phyloP scores from a whole-genome alignment of 1,284 basidiomycete genomes.

The Ustilago sp. region DNA sequence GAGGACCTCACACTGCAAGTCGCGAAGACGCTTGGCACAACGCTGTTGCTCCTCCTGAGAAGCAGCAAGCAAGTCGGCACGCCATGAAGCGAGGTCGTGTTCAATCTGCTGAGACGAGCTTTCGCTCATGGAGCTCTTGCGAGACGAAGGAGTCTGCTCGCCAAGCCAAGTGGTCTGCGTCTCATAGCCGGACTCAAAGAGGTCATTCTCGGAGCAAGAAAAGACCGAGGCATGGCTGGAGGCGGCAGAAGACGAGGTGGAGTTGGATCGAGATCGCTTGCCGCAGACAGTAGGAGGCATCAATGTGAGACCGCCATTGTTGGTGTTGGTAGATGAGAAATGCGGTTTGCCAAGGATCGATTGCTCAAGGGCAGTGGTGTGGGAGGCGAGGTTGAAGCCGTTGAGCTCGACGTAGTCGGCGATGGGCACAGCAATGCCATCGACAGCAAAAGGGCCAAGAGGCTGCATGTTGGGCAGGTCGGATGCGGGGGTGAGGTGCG shows the following conservation, averaged over 20 bases:
- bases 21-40: slow-evolving; percentile 41
- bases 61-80: slow-evolving; percentile 27
- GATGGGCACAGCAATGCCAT: slow-evolving; percentile 19
- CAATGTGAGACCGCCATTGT: slow-evolving; percentile 1
- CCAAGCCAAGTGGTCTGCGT: slow-evolving; percentile 42
- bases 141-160: slow-evolving; percentile 39
- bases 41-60: slow-evolving; percentile 27
- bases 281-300: slow-evolving; percentile 32
- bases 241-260: slow-evolving; percentile 36
- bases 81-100: slow-evolving; percentile 36
- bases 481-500: slow-evolving; percentile 1
- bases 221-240: slow-evolving; percentile 52
- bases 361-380: slow-evolving; percentile 53
- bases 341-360: slow-evolving; percentile 47
- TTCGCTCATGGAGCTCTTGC: slow-evolving; percentile 40
- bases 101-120: slow-evolving; percentile 20
- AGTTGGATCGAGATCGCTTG: slow-evolving; percentile 51
- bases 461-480: slow-evolving; percentile 30
- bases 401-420: slow-evolving; percentile 45
- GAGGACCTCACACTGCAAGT: slow-evolving; percentile 37
- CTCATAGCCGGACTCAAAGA: slow-evolving; percentile 25
- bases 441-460: slow-evolving; percentile 15
- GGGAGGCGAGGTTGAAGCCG: slow-evolving; percentile 43
- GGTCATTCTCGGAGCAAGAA: slow-evolving; percentile 31
- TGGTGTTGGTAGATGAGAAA: slow-evolving; percentile 13